Base-by-base conservation (phyloP, 371 early-diverging fungal genomes). In the Catenaria anguillulae region DNA sequence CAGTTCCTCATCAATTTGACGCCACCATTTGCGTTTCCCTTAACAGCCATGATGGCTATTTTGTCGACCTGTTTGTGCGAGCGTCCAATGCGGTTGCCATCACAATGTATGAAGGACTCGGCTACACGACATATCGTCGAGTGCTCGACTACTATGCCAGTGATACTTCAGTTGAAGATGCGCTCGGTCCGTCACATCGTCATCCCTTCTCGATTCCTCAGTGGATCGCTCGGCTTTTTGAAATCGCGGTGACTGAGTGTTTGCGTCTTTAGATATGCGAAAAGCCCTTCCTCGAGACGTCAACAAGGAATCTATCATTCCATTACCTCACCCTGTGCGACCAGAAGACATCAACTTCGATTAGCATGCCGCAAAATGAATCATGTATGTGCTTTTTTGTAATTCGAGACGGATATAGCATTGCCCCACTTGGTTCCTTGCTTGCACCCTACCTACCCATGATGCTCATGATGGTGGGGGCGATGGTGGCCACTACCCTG, bases 21-120 rank as follows among this genome's bases (percentile, higher is more conserved):
- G n/a, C n/a, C n/a, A n/a, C n/a, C n/a, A n/a, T n/a, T n/a, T n/a
- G n/a, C n/a, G n/a, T n/a, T n/a, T n/a, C n/a, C n/a, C n/a, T n/a
- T 19, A 40, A 2, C 10, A 74, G 76, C 31, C 87, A 97, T 68
- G 77, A 91, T 70, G 88, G 92, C 26, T 92, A 91, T 71, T 98
- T 97, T 80, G 92, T 93, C 13, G 97, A 99, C 77, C 75, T 99
- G 46, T 99, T 97, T 75, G 99, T 99, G 4, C 78, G 99, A 31
- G 77, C 75, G n/a, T 89, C 92, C 23, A 99, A 99, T 72, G 70
- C 76, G 29, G 86, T 88, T n/a, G 99, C 99, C 0, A 86, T 98
- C 31, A 74, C 75, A 37, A 97, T 99, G 92, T 99, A 99, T 70
- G 84, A 87, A 60, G 84, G 81, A 66, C 79, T 95, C 62, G 98